Conservation (phyloP, 2,329 filamentous ascomycete species). For the Talaromyces sp. region DNA sequence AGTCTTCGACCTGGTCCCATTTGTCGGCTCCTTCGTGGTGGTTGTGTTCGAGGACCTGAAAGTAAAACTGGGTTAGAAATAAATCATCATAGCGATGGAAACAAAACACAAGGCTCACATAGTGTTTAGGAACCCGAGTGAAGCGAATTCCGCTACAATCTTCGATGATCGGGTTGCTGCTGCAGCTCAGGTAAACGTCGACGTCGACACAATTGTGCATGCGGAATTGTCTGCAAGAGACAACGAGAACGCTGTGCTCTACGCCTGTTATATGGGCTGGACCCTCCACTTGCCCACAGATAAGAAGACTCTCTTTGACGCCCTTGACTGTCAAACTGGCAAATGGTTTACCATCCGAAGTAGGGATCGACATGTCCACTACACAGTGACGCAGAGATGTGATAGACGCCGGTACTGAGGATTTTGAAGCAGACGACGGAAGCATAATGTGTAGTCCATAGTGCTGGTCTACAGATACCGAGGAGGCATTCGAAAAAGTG, state of each 20-base stretch:
- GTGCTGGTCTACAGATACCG: constrained; percentile 63
- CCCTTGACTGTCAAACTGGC: constrained; percentile 65
- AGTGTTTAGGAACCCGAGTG: constrained; percentile 63
- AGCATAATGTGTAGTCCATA: constrained; percentile 69
- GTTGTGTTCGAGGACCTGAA: constrained; percentile 26
- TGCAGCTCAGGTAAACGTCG: constrained; percentile 75
- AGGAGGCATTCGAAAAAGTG: constrained; percentile 57
- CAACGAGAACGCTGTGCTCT: constrained; percentile 66
- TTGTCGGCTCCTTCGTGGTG: constrained; percentile 50
- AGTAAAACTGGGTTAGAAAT: background rate
- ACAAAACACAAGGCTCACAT: constrained; percentile 51
- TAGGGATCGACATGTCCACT: constrained; percentile 71
- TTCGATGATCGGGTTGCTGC: constrained; percentile 88
- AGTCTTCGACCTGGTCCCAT: constrained; percentile 92
- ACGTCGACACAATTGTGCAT: constrained; percentile 84
- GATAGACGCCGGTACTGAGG: constrained; percentile 68
- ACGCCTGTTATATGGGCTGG: constrained; percentile 78
- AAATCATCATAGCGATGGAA: constrained; percentile 50
- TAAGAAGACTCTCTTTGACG: constrained; percentile 64
- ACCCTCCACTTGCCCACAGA: constrained; percentile 73
- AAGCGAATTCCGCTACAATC: constrained; percentile 76
- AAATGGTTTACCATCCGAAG: constrained; percentile 56
- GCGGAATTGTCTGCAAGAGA: constrained; percentile 79
- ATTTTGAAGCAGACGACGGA: constrained; percentile 63
- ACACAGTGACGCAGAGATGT: constrained; percentile 66